Base-by-base conservation (phyloP, 257 asterid species). In the Handroanthus guayacan region DNA sequence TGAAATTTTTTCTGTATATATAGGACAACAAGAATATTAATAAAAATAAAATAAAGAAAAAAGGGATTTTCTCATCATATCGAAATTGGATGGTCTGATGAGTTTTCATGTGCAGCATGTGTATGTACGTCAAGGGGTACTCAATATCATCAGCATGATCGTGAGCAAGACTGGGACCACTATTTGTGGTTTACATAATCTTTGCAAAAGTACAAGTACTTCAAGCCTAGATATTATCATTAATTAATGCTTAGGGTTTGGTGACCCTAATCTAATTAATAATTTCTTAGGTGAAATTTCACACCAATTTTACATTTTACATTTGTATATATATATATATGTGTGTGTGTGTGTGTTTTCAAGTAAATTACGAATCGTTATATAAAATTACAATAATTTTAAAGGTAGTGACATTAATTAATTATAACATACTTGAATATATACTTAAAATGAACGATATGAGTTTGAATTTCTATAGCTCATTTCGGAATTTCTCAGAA, bases 21-120 rank as follows among this genome's bases (percentile, higher is more conserved):
- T 56, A 20, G 64, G 62, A 69, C 74, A 62, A 25, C 62, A 69
- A 31, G 13, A 13, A 69, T n/a, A 45, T 6, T 39, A 50, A 25
- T 68, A 48, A 50, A 52, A 55, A 55, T 16, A 16, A n/a, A 55
- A 0, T 2, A 16, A 58, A 16, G 11, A 25, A 8, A 3, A 14
- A 50, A 34, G 6, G 25, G 34, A 31, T 51, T 50, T 68, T 50
- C 17, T 25, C 3, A 62, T 48, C 77, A 51, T 39, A 41, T 66
- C 45, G 55, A 54, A 75, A 39, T 20, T 55, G 74, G 69, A 61
- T 51, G 62, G 48, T 51, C 9, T 69, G 48, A 36, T 77, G 77
- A 57, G 50, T 47, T 60, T 55, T 68, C 82, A 78, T 55, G 77
- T 71, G 82, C 82, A 71, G 62, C 78, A 62, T 52, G 66, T 54